Percentiles rank a stretch among this genome's conserved stretches.
Evolutionary conservation across 768 basidiomycete genomes (phyloP).

Genomic region (Phaffia tasmanica): DNA sequence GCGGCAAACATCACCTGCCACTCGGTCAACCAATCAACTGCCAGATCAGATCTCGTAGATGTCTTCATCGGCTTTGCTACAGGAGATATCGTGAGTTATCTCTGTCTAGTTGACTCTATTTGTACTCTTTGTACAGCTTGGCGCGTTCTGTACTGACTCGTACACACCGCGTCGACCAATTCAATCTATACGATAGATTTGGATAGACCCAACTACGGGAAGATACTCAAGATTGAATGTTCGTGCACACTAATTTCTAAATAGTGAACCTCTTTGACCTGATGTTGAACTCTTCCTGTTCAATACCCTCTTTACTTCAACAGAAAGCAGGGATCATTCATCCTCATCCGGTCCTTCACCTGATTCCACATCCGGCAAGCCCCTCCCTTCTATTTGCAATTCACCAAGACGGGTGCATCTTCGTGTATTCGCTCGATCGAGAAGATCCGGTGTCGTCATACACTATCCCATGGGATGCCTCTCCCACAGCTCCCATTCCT

Average conservation of each 20-base stretch:
- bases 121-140: no score
- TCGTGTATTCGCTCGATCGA: slow-evolving; percentile 29
- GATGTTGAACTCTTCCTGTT: slow-evolving; percentile 27
- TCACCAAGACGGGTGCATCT: slow-evolving; percentile 30
- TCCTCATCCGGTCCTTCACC: slow-evolving; percentile 30
- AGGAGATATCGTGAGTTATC: slow-evolving; percentile 61
- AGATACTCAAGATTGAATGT: no score
- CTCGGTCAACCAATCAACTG: slow-evolving; percentile 68
- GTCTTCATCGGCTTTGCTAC: slow-evolving; percentile 42
- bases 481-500: not conserved
- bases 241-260: not conserved
- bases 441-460: slow-evolving; percentile 34
- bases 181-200: not conserved
- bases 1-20: slow-evolving; percentile 81
- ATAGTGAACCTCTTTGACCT: slow-evolving; percentile 1
- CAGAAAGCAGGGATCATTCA: slow-evolving; percentile 37
- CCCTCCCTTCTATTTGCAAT: slow-evolving; percentile 30
- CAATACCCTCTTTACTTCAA: slow-evolving; percentile 35
- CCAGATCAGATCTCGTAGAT: slow-evolving; percentile 49
- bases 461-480: slow-evolving; percentile 31
- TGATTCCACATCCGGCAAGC: slow-evolving; percentile 28
- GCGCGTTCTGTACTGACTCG: slow-evolving; percentile 45
- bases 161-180: slow-evolving; percentile 45
- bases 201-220: no score
- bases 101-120: no score